Base-by-base conservation (phyloP, 2,329 filamentous ascomycete genomes). In the Alternaria viburni region DNA sequence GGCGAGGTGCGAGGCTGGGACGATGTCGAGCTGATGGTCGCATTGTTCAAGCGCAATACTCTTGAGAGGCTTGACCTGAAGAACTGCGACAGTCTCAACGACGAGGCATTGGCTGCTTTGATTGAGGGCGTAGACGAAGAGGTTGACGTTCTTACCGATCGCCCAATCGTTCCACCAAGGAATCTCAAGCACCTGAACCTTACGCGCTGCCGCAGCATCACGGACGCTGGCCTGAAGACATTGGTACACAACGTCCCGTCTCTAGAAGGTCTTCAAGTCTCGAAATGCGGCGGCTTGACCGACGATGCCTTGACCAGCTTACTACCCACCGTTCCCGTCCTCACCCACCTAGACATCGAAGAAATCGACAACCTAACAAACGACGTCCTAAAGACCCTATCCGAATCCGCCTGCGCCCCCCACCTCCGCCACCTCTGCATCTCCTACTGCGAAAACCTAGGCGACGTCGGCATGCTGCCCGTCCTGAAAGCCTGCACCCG, bases 311-410 rank as follows among this genome's bases (percentile, higher is more conserved):
- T 99, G 21, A 87, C 88, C 50, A 86, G 88, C 1, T 84, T 98
- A 19, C 82, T 98, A 3, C 89, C 89, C 6, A 92, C 92, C 0
- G 88, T 91, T 0, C 91, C 93, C 1, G 85, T 87, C 6, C 86
- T 99, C 17, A 94, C 92, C 0, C 93, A 96, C 75, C 85, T 99
- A 45, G 96, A 98, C 69, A 82, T 98, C 3, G 96, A 99, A 79
- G 94, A 97, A 70, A 84, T 97, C 12, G 86, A 89, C 6, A 85
- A 89, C 26, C 82, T 98, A 13, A 94, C 91, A 17, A 96, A 98
- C 75, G 81, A 83, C 5, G 83, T 93, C 1, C 82, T 97, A 3
- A 86, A 93, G 59, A 88, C 91, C 65, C 84, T 99, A 8, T 89
- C 93, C 51, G 90, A 88, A 70, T 87, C 93, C 0, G 90, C 93